Percentiles rank a stretch among this genome's conserved stretches.
Conservation (phyloP, 1,139 yeast species). For the Pichia sp. region DNA sequence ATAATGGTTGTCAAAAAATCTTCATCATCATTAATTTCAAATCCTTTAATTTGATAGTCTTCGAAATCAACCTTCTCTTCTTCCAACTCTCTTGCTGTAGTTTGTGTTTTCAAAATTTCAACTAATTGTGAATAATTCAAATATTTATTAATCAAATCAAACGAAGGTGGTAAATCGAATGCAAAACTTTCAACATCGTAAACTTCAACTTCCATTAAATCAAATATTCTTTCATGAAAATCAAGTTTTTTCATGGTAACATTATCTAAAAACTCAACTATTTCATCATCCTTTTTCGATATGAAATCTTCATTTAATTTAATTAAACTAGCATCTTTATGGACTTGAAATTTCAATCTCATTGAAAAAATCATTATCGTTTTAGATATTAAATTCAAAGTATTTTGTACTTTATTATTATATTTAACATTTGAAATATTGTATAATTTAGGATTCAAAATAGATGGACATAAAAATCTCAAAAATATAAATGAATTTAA, state of each 20-base stretch:
- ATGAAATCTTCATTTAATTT: conserved; percentile 61
- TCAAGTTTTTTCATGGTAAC: conserved; percentile 68
- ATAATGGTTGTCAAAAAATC: conserved; percentile 33
- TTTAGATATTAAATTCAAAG: conserved; percentile 79
- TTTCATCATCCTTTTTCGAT: conserved; percentile 48
- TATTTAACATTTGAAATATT: conserved; percentile 67
- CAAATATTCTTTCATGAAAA: conserved; percentile 51
- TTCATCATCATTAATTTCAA: conserved; percentile 36
- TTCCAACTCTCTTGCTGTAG: neutral
- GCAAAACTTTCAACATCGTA: conserved; percentile 35
- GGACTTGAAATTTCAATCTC: conserved; percentile 60
- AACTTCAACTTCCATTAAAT: conserved; percentile 40
- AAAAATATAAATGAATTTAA: conserved; percentile 78
- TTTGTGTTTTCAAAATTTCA: conserved; percentile 18
- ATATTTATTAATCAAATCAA: conserved; percentile 57
- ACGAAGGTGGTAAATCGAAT: conserved; percentile 62
- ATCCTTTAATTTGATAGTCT: conserved; percentile 37
- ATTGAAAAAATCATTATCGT: conserved; percentile 75
- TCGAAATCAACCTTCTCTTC: neutral
- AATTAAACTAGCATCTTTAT: conserved; percentile 76
- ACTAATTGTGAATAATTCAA: conserved; percentile 55
- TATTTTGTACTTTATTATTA: conserved; percentile 63
- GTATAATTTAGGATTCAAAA: conserved; percentile 80
- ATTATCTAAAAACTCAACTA: conserved; percentile 62
- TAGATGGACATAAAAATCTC: conserved; percentile 86